Base-by-base conservation (phyloP, 2,329 filamentous ascomycete species). In the Metarhizium rileyi region DNA sequence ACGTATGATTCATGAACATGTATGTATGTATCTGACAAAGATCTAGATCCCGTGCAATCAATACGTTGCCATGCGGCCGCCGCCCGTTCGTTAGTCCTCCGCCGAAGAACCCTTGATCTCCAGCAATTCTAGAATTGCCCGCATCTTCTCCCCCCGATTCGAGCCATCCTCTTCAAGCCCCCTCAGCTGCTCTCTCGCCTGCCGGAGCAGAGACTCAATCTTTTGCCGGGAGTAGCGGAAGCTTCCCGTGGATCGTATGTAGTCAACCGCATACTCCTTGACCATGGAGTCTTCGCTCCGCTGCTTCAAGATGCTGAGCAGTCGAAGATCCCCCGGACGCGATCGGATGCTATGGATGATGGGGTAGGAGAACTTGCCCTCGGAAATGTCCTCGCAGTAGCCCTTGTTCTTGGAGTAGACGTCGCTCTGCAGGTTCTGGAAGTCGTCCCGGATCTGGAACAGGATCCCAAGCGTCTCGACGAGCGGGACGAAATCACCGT, bases 351-450 rank as follows among this genome's bases (percentile, higher is more conserved):
- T 50, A 23, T 52, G 50, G 12, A 53, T 53, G 3, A 52, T 43
- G 5, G 52, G 47, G n/a, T 45, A 54, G 0, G 52, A 54, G 30
- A 52, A 54, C 30, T 54, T 54, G 2, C 52, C 52, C 26, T 54
- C 50, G 2, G 50, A 42, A 8, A 52, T 26, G 35, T 54, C 52
- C 20, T 54, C 50, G 36, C 41, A 47, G 25, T 27, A 48, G 5
- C 52, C 52, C 12, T 54, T 54, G 18, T 50, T 52, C 7, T 50
- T 42, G 4, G 44, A 26, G 23, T 54, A 50, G 6, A 28, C 30
- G 28, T 49, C 46, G 25, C 40, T 46, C 18, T 46, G 41, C 18
- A 54, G 27, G 26, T 54, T 54, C 12, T 50, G 46, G 18, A 52
- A 52, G 23, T 54, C 50, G 26, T 54, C 52, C 14, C 49, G 41